Base-by-base conservation (phyloP, 116 monocot genomes). In the Phalaenopsis hybrid region DNA sequence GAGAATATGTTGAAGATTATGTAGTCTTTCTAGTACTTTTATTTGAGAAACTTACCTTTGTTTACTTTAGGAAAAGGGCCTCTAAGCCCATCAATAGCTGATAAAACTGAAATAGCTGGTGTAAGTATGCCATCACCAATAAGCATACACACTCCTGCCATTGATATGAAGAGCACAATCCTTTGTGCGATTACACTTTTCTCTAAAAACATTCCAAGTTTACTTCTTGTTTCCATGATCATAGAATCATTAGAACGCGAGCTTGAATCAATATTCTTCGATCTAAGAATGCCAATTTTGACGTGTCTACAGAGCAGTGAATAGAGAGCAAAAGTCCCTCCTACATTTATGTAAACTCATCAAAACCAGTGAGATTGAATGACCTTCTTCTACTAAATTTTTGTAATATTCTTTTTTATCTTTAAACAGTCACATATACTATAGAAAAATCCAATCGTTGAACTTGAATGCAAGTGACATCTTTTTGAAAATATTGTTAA, bases 291-390 rank as follows among this genome's bases (percentile, higher is more conserved):
- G 45, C 89, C 88, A 44, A 95, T 83, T 76, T 95, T 84, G 5
- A 85, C 83, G 81, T 95, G 85, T 77, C 87, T 83, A 75, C 95
- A 92, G 8, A 95, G 91, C 63, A 95, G 77, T 15, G 95, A 95
- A 80, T 95, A 95, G 13, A 95, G 44, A 72, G 95, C 95, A 84
- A 95, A 95, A 55, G 95, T 92, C 2, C 95, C 95, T 57, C 95
- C 95, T 95, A 81, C 70, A 7, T 11, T 48, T 12, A 34, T 34
- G 70, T 2, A 70, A 70, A 70, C 70, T 63, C 21, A 63, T 25
- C 63, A 63, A 63, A 63, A 23, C 21, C 23, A 2, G 23, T 21
- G 9, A 63, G 7, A 8, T 8, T 63, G n/a, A 63, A 5, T 37
- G 48, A 48, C 4, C 48, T 48, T 48, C 48, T 48, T 48, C 48